These are phyloP conservation scores for Nicotiana knightiana DNA, from an alignment of 257 asterid species.

Conservation along the genomic window DNA sequence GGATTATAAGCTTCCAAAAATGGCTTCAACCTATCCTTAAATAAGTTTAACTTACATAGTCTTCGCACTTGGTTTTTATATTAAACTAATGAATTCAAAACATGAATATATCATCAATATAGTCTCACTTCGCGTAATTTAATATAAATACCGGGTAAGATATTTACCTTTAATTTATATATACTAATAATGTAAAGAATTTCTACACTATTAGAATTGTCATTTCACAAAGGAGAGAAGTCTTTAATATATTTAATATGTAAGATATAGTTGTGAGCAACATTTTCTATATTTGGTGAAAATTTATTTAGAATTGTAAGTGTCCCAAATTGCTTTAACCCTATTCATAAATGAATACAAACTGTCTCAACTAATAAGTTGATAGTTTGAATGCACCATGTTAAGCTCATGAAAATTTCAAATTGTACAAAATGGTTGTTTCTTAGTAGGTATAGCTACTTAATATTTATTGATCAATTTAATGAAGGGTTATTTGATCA, in stretches of 20 bases:
- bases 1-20: background rate
- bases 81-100: too few relatives aligned
- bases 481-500: background rate
- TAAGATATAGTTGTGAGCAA: background rate
- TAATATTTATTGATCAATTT: slow-evolving; percentile 5
- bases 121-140: too few relatives aligned
- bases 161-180: too few relatives aligned
- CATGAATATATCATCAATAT: too few relatives aligned
- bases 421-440: background rate
- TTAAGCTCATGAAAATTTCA: background rate
- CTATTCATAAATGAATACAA: background rate
- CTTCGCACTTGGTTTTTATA: too few relatives aligned
- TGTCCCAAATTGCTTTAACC: background rate
- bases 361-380: background rate
- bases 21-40: background rate
- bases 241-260: background rate
- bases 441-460: slow-evolving; percentile 8
- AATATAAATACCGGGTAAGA: too few relatives aligned
- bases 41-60: background rate
- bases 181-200: too few relatives aligned
- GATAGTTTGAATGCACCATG: background rate
- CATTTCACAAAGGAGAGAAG: background rate
- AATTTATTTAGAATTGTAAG: background rate
- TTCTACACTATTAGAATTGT: too few relatives aligned
- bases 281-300: background rate